phyloP scores from a whole-genome alignment of 148 eudicot species.

The Rhododendron ovatum region DNA sequence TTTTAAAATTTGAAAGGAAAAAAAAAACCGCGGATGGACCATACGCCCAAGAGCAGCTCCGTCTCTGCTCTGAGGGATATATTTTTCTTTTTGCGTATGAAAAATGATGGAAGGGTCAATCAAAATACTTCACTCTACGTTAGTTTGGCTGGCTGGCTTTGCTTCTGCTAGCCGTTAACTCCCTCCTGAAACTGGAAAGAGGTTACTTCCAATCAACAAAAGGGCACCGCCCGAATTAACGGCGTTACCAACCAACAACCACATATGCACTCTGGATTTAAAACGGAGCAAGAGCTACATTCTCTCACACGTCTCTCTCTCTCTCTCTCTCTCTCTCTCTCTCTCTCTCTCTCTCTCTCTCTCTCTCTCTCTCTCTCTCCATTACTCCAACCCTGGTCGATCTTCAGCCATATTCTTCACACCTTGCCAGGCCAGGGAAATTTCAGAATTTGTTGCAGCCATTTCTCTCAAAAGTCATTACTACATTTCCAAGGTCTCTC shows the following conservation, averaged over 20 bases:
- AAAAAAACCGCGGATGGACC: no score
- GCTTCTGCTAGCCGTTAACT: conserved; percentile 13
- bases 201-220: not conserved
- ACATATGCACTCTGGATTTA: not conserved
- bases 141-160: not conserved
- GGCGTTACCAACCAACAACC: conserved; percentile 10
- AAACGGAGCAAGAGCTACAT: not conserved
- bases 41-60: no score
- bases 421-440: not conserved
- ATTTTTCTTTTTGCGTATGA: not conserved
- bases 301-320: not conserved
- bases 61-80: not conserved
- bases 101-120: no score
- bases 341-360: not conserved
- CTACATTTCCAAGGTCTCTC: conserved; percentile 5
- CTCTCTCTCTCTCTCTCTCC: not conserved
- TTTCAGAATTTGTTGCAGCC: not conserved
- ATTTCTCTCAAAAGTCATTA: not conserved
- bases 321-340: conserved; percentile 1
- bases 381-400: not conserved
- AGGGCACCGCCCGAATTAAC: not conserved
- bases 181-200: not conserved
- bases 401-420: not conserved
- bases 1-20: no score
- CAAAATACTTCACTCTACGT: not conserved